phyloP scores from a whole-genome alignment of 768 basidiomycete species.

The Boletus reticuloceps region DNA sequence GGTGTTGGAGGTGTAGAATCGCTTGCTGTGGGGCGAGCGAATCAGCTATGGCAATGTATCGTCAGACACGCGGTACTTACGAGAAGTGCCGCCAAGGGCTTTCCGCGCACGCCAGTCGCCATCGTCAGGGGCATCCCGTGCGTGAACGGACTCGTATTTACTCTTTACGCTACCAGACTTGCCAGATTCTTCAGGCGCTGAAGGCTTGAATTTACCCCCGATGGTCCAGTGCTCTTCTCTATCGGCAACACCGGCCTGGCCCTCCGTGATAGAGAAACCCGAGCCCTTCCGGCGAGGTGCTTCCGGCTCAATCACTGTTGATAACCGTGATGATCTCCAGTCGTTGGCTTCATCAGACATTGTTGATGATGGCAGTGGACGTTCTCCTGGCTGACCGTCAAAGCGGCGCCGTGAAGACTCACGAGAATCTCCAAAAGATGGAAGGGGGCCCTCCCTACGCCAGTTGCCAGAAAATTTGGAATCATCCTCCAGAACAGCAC shows the following conservation, averaged over 20 bases:
- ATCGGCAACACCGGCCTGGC: conserved; percentile 57
- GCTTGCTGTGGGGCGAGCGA: conserved; percentile 42
- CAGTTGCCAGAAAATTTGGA: conserved; percentile 82
- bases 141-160: conserved; percentile 54
- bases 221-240: conserved; percentile 77
- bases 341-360: conserved; percentile 62
- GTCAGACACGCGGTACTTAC: conserved; percentile 41
- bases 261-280: conserved; percentile 48
- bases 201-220: conserved; percentile 70
- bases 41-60: conserved; percentile 12
- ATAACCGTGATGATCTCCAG: conserved; percentile 64
- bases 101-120: conserved; percentile 66
- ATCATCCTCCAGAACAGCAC: conserved; percentile 56
- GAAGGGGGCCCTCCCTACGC: conserved; percentile 86
- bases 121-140: conserved; percentile 55
- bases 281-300: conserved; percentile 55
- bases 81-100: conserved; percentile 54
- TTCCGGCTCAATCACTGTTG: conserved; percentile 45
- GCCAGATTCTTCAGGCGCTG: conserved; percentile 38
- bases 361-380: conserved; percentile 43
- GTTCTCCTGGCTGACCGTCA: conserved; percentile 49
- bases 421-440: conserved; percentile 58
- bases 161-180: conserved; percentile 47
- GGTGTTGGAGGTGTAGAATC: conserved; percentile 81
- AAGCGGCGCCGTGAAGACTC: conserved; percentile 66